Conservation (phyloP, 768 basidiomycete genomes). For the Trametes coccinea region DNA sequence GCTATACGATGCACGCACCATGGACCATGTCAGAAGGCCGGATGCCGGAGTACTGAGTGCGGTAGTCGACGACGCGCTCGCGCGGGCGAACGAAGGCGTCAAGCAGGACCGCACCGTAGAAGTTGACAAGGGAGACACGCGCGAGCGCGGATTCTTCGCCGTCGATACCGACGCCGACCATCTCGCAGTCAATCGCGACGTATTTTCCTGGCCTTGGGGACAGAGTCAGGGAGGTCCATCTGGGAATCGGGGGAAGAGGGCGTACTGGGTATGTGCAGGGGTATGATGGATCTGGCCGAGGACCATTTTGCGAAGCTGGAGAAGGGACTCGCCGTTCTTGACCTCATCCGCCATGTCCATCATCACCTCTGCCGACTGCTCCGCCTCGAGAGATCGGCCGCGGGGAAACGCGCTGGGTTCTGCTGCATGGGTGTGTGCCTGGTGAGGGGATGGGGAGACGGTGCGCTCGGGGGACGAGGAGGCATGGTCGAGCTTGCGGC, state of each 20-base stretch:
- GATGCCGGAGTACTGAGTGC: slow-evolving; percentile 89
- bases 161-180: slow-evolving; percentile 92
- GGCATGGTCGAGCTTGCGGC: too few species aligned
- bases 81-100: slow-evolving; percentile 87
- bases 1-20: slow-evolving; percentile 41
- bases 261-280: slow-evolving; percentile 48
- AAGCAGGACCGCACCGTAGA: slow-evolving; percentile 72
- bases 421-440: too few species aligned
- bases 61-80: slow-evolving; percentile 89
- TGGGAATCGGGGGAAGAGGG: not conserved
- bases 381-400: too few species aligned
- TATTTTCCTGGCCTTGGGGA: slow-evolving; percentile 56
- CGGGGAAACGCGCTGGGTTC: too few species aligned
- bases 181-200: slow-evolving; percentile 92
- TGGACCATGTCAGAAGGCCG: slow-evolving; percentile 70
- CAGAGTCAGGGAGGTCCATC: not conserved
- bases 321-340: slow-evolving; percentile 51
- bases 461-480: too few species aligned
- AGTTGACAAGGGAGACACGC: slow-evolving; percentile 89
- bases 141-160: slow-evolving; percentile 84
- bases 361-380: not conserved
- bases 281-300: slow-evolving; percentile 45
- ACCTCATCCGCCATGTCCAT: slow-evolving; percentile 24
- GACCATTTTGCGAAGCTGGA: slow-evolving; percentile 53
- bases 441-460: too few species aligned